Percentiles rank a stretch among this genome's conserved stretches.
Evolutionary conservation across 73 alveolate species (phyloP).

Genomic region (Breviolum minutum): DNA sequence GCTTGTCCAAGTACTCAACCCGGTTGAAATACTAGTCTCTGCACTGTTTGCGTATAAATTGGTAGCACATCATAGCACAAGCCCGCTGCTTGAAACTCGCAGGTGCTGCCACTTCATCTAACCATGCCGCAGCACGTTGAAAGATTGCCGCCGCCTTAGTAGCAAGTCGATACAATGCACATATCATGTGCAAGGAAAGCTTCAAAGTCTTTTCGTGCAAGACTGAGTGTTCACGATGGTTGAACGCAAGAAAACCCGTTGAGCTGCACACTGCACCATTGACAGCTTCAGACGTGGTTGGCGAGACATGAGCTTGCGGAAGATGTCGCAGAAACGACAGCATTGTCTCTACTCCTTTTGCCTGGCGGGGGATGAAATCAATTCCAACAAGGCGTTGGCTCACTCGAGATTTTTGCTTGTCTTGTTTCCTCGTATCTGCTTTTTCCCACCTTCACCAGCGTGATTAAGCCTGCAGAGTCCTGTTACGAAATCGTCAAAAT

Average conservation of each 20-base stretch:
- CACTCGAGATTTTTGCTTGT: not conserved
- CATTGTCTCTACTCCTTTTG: constrained; percentile 79
- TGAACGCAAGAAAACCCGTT: not conserved
- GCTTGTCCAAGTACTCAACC: not conserved
- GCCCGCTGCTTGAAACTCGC: not conserved
- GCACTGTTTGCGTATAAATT: no score
- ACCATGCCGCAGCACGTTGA: constrained; percentile 60
- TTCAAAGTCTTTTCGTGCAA: not conserved
- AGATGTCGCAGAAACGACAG: constrained; percentile 57
- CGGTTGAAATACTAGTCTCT: no score
- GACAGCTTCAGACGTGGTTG: constrained; percentile 60
- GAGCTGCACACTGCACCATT: constrained; percentile 37
- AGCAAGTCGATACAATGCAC: not conserved
- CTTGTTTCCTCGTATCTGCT: not conserved
- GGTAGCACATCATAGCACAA: not conserved
- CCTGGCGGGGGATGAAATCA: not conserved
- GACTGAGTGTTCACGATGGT: not conserved
- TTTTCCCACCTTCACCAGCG: not conserved
- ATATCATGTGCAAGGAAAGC: not conserved
- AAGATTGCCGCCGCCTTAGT: constrained; percentile 42
- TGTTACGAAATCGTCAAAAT: not conserved
- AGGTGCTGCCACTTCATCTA: constrained; percentile 34
- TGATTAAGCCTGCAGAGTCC: constrained; percentile 29
- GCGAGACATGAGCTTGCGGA: constrained; percentile 73
- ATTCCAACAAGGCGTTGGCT: not conserved